A percentile compares a stretch with the other conserved stretches of the same genome.
Conservation (phyloP, 768 basidiomycete species). For the Mrakia blollopis region DNA sequence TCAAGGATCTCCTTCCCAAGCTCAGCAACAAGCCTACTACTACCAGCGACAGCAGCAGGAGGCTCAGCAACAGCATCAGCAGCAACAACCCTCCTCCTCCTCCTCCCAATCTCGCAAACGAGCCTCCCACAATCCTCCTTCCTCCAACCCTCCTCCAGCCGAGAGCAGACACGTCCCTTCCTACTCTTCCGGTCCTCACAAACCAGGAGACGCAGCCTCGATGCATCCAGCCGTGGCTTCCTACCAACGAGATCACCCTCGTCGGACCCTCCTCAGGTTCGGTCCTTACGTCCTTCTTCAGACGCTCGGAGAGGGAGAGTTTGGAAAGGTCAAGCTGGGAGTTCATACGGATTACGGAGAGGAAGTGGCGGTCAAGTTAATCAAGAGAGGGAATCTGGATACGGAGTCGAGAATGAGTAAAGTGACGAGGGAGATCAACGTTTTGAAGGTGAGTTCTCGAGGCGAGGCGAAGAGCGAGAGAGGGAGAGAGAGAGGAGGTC, state of each 20-base stretch:
- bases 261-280: slow-evolving; percentile 53
- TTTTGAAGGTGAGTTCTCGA: slow-evolving; percentile 75
- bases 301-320: slow-evolving; percentile 96
- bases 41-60: not conserved
- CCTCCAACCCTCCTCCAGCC: slow-evolving; percentile 11
- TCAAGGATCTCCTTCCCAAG: not conserved
- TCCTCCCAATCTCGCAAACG: slow-evolving; percentile 34
- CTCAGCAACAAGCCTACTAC: not conserved
- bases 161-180: not conserved
- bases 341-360: slow-evolving; percentile 89
- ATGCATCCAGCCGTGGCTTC: slow-evolving; percentile 45
- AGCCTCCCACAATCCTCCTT: slow-evolving; percentile 42
- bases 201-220: slow-evolving; percentile 36
- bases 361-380: slow-evolving; percentile 98
- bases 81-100: not conserved
- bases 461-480: not conserved
- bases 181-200: not conserved
- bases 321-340: slow-evolving; percentile 98
- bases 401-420: slow-evolving; percentile 76
- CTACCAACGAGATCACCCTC: slow-evolving; percentile 43
- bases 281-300: slow-evolving; percentile 93
- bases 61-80: not conserved
- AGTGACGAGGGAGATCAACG: slow-evolving; percentile 96
- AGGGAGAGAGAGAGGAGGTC: not conserved
- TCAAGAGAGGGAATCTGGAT: slow-evolving; percentile 86